Evolutionary conservation across 352 stramenopile genomes (phyloP), one percentile per base, ranked within the genome.

Genomic region (Globisporangium splendens): DNA sequence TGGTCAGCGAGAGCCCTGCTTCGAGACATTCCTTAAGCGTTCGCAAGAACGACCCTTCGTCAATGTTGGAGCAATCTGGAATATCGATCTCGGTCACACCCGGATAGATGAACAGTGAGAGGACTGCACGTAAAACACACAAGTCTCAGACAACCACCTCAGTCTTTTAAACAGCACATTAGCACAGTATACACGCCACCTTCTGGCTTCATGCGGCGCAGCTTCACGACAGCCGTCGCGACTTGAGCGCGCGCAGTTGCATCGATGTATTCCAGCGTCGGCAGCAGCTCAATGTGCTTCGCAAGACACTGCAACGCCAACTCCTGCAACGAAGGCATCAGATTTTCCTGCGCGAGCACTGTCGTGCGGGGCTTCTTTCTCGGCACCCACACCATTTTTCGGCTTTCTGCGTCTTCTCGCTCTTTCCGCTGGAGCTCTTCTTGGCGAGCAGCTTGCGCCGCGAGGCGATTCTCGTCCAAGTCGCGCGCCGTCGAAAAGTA

Each of bases 1-100:
- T 72, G 0, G 74, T 78, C 1, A 94, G 66, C 33, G 68, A 59
- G 11, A 87, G 62, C 3, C 72, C 73, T 35, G 75, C 61, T 1
- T 59, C 65, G 3, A 77, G 56, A 50, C 75, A 88, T 33, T 76
- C 55, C 56, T 88, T 86, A 10, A 93, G 50, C 11, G 75, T 71
- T 2, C 48, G 59, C 7, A 91, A 46, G 20, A 93, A 66, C 14
- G 81, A 79, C 2, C 69, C 46, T 61, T 93, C 84, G 56, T 93
- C 84, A 50, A 93, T 86, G 28, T 72, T 86, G 11, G 84, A 93
- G 60, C 84, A 93, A 50, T 93, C 84, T 0, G 84, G 79, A 42
- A 93, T 76, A 48, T 93, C 84, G 54, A 93, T 91, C 62, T 89
- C 84, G 0, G 67, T 86, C 24, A 92, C 84, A 17, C 84, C 84